Evolutionary conservation across 164 flowering plant genomes (phyloP).

Genomic region (Nymphaea colorata): DNA sequence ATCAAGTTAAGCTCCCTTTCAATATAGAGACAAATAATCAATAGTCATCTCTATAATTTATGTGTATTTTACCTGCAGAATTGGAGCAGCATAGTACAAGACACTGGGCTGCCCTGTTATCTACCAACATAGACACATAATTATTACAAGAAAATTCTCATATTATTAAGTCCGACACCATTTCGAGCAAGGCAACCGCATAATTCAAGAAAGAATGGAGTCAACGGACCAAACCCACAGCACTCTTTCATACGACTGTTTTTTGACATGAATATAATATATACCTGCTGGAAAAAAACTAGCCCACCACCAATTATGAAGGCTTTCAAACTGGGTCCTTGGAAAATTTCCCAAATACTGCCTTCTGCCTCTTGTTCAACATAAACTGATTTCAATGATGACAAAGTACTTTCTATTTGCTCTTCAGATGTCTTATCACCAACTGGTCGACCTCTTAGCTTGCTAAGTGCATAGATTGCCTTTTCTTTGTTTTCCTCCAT

Average conservation of each 20-base stretch:
- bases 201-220: not conserved
- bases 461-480: constrained; percentile 58
- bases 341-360: constrained; percentile 68
- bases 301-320: constrained; percentile 87
- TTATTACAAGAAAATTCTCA: not conserved
- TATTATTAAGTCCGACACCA: no score
- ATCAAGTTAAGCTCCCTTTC: not conserved
- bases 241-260: no score
- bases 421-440: constrained; percentile 57
- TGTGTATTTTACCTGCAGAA: constrained; percentile 62
- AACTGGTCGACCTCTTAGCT: constrained; percentile 64
- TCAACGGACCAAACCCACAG: no score
- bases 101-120: constrained; percentile 99
- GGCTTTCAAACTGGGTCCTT: constrained; percentile 85
- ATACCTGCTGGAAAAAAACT: constrained; percentile 91
- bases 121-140: constrained; percentile 27
- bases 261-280: not conserved
- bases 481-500: constrained; percentile 58
- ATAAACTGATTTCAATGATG: constrained; percentile 59
- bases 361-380: constrained; percentile 50
- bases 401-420: constrained; percentile 74
- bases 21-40: not conserved
- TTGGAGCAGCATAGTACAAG: constrained; percentile 89
- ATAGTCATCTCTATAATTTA: not conserved
- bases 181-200: not conserved